These are phyloP conservation scores for Penicillium paneum DNA, from an alignment of 2,329 filamentous ascomycete genomes.

Conservation along the genomic window DNA sequence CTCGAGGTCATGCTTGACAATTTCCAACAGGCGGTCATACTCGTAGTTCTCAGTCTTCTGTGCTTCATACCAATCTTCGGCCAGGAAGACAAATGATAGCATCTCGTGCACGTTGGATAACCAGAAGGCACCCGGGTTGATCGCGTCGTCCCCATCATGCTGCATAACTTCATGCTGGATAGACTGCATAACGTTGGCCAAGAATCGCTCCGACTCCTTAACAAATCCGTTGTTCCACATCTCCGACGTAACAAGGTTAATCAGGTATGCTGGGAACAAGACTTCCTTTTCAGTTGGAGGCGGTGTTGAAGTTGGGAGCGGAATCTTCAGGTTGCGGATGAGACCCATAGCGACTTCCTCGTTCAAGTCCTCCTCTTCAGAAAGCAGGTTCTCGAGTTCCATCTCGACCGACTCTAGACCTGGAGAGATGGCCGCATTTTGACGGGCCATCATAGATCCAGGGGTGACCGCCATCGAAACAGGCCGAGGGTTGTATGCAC, in stretches of 20 bases:
- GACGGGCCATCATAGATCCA: slow-evolving; percentile 53
- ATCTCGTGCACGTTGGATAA: slow-evolving; percentile 99
- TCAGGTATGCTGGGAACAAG: slow-evolving; percentile 95
- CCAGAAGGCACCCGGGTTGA: slow-evolving; percentile 98
- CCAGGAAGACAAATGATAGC: slow-evolving; percentile 98
- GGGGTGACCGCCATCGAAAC: slow-evolving; percentile 84
- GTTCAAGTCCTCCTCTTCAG: slow-evolving; percentile 92
- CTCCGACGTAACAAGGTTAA: slow-evolving; percentile 97
- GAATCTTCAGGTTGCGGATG: slow-evolving; percentile 95
- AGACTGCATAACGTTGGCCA: slow-evolving; percentile 99
- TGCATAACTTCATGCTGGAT: slow-evolving; percentile 99
- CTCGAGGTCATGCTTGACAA: slow-evolving; percentile 98
- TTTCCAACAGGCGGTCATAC: slow-evolving; percentile 94
- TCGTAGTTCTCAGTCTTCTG: slow-evolving; percentile 99
- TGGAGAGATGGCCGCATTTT: slow-evolving; percentile 74
- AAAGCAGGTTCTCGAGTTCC: slow-evolving; percentile 88
- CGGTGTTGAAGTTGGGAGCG: slow-evolving; percentile 77
- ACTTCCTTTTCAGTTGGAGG: slow-evolving; percentile 98
- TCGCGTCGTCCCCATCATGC: slow-evolving; percentile 92
- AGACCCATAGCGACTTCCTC: slow-evolving; percentile 96
- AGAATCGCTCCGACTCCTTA: slow-evolving; percentile 97
- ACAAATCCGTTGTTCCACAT: slow-evolving; percentile 99
- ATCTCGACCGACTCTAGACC: slow-evolving; percentile 87
- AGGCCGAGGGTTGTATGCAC: slow-evolving; percentile 87
- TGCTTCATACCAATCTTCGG: slow-evolving; percentile 98